These are phyloP conservation scores for Acer yangbiense DNA, from an alignment of 345 rosid genomes.

Conservation along the genomic window DNA sequence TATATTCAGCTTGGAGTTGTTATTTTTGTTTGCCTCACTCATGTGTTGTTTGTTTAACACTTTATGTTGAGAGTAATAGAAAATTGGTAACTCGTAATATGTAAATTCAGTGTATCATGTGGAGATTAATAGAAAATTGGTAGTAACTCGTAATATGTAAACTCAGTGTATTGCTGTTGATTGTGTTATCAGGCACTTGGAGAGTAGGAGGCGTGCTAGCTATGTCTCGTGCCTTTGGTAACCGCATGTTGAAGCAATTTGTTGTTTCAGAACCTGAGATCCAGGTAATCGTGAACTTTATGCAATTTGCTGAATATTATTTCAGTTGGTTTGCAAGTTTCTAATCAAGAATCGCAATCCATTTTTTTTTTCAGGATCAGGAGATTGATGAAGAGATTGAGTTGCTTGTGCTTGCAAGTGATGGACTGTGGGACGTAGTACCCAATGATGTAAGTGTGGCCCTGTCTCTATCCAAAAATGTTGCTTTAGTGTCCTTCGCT, in stretches of 20 bases:
- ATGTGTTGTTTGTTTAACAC: neutral
- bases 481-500: neutral
- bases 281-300: conserved; percentile 62
- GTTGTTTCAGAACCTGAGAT: conserved; percentile 99
- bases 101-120: neutral
- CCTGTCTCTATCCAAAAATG: neutral
- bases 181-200: conserved; percentile 81
- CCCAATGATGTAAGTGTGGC: conserved; percentile 70
- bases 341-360: neutral
- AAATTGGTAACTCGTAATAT: neutral
- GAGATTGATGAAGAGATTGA: conserved; percentile 74
- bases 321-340: conserved; percentile 1
- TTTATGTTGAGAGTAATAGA: neutral
- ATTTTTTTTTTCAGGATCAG: conserved; percentile 57
- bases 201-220: conserved; percentile 99
- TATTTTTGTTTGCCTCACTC: neutral
- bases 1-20: neutral
- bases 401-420: conserved; percentile 93
- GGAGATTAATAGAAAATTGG: neutral
- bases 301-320: neutral
- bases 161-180: neutral
- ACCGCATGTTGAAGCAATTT: conserved; percentile 96
- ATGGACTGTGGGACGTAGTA: conserved; percentile 97
- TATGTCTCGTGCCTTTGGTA: conserved; percentile 98
- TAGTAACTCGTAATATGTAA: neutral